phyloP scores from a whole-genome alignment of 140 eudicot species.

The Erigeron philadelphicus region DNA sequence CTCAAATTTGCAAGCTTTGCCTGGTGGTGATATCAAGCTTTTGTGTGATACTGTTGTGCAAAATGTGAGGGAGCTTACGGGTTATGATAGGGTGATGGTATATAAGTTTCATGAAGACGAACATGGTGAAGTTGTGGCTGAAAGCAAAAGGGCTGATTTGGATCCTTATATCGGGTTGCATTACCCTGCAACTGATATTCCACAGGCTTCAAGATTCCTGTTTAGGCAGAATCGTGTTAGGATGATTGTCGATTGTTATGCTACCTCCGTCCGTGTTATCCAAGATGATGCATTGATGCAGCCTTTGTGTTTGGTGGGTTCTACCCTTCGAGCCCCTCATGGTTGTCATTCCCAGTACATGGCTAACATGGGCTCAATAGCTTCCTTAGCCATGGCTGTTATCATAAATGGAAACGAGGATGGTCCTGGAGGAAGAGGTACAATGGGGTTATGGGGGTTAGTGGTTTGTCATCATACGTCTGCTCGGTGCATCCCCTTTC shows the following conservation, averaged over 20 bases:
- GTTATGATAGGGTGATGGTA: slow-evolving; percentile 92
- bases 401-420: slow-evolving; percentile 74
- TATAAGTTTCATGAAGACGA: slow-evolving; percentile 96
- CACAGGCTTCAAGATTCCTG: slow-evolving; percentile 88
- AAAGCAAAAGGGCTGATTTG: slow-evolving; percentile 65
- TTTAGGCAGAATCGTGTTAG: slow-evolving; percentile 77
- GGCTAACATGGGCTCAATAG: slow-evolving; percentile 97
- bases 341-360: slow-evolving; percentile 95
- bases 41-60: slow-evolving; percentile 85
- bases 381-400: slow-evolving; percentile 84
- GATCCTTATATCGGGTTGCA: slow-evolving; percentile 93
- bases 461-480: slow-evolving; percentile 97
- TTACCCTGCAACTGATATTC: slow-evolving; percentile 98
- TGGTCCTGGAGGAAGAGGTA: slow-evolving; percentile 43
- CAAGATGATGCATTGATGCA: slow-evolving; percentile 72
- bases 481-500: slow-evolving; percentile 69
- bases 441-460: slow-evolving; percentile 87
- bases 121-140: slow-evolving; percentile 97
- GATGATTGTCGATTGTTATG: slow-evolving; percentile 82
- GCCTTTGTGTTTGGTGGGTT: slow-evolving; percentile 81
- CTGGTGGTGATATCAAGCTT: slow-evolving; percentile 77
- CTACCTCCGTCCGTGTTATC: slow-evolving; percentile 55
- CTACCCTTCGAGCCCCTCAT: slow-evolving; percentile 94
- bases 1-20: slow-evolving; percentile 73
- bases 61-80: slow-evolving; percentile 75